Evolutionary conservation across 306 rosid species (phyloP).

Genomic region (barrel medic (Medicago truncatula)): DNA sequence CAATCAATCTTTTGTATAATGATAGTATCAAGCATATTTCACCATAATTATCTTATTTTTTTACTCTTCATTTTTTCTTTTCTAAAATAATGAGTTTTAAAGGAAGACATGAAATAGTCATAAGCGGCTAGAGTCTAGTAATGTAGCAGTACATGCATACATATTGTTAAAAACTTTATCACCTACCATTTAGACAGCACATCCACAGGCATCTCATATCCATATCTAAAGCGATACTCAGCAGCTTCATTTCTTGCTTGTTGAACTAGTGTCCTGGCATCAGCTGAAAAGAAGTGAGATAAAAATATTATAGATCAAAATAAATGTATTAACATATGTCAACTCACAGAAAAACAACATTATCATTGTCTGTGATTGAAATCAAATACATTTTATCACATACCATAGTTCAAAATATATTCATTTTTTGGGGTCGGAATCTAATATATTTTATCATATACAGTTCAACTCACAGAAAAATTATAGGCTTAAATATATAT

Average conservation of each 20-base stretch:
- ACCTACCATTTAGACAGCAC: constrained; percentile 83
- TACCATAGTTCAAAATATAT: constrained; percentile 1
- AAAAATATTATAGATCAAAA: constrained; percentile 16
- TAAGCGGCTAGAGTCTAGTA: constrained; percentile 24
- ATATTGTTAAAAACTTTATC: neutral
- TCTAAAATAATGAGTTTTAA: neutral
- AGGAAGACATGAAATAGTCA: constrained; percentile 23
- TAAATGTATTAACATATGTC: neutral
- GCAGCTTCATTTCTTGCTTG: constrained; percentile 99
- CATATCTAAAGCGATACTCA: constrained; percentile 89
- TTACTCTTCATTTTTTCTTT: neutral
- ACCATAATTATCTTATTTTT: neutral
- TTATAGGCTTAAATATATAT: neutral
- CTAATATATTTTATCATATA: neutral
- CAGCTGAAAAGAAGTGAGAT: constrained; percentile 64
- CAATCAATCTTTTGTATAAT: neutral
- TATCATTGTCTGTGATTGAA: constrained; percentile 4
- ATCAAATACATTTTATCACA: constrained; percentile 20
- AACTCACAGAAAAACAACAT: neutral
- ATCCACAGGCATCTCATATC: constrained; percentile 96
- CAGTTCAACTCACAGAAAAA: constrained; percentile 13
- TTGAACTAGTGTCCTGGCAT: constrained; percentile 93
- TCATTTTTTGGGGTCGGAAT: neutral
- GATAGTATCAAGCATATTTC: neutral
- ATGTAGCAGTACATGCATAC: neutral